Percentiles rank a stretch among this genome's conserved stretches.
Conservation (phyloP, 169 alveolate genomes). For the Perkinsus olseni region DNA sequence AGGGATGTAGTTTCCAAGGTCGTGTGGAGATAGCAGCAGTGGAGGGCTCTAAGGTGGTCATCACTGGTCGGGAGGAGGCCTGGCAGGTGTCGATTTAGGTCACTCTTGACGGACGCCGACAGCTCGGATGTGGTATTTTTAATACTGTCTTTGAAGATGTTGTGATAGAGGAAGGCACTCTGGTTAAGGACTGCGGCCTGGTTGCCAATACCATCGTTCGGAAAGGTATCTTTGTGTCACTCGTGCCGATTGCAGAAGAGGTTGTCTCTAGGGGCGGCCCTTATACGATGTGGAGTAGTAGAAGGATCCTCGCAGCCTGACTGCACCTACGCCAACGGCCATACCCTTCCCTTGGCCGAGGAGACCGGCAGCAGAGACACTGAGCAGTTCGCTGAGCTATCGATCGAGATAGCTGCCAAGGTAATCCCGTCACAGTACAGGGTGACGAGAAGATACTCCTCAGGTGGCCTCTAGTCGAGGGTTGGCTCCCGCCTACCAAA, state of each 20-base stretch:
- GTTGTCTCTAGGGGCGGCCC: background rate
- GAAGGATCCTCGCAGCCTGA: background rate
- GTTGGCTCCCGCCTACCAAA: background rate
- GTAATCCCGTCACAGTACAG: background rate
- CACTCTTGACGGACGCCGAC: background rate
- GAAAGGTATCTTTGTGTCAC: background rate
- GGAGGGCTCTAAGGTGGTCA: background rate
- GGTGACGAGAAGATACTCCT: background rate
- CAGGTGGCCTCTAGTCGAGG: background rate
- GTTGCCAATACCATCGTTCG: background rate
- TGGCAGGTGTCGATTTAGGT: too few species aligned
- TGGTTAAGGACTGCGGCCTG: background rate
- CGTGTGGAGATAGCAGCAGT: background rate
- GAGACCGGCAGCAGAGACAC: background rate
- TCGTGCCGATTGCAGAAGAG: background rate
- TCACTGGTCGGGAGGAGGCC: background rate
- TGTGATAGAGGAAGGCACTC: background rate
- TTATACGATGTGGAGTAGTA: background rate
- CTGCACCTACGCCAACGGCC: background rate
- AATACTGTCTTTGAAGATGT: background rate
- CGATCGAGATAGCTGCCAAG: background rate
- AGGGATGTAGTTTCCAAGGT: background rate
- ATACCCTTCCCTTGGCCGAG: background rate
- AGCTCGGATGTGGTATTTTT: background rate
- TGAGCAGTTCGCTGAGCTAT: background rate